Base-by-base conservation (phyloP, 2,329 filamentous ascomycete genomes). In the Myriangium duriaei region DNA sequence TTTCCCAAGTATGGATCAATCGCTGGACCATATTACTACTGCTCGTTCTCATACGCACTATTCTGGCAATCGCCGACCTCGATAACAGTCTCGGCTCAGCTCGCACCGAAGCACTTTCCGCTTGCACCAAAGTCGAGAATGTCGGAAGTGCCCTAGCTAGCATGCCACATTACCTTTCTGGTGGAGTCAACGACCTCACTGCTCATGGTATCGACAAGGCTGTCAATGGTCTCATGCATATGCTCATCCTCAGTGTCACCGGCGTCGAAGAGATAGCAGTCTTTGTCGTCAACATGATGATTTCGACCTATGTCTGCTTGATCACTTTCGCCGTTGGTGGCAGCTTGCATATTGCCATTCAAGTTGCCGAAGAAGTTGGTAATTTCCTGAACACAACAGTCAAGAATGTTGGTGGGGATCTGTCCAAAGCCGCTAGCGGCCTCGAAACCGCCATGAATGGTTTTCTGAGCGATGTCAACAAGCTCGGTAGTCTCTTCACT, bases 1-100 rank as follows among this genome's bases (percentile, higher is more conserved):
- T 96, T 51, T 96, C 91, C 37, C 91, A 98, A 67, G 72, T 92
- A 59, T 95, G 88, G 86, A 78, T 98, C 65, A 96, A 98, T 67
- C 76, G 83, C 60, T 98, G 91, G 91, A 96, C 91, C 28, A 69
- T 96, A 43, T 71, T 98, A 33, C 69, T 96, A 33, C 60, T 94
- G 42, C 76, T 98, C 38, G 79, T 96, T 40, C 76, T 98, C 37
- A 74, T 81, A 45, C 76, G 87, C 41, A 73, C 88, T 43, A 64
- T 98, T 37, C 67, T 96, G 42, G 76, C 87, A 26, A 73, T 88
- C 39, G 69, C 71, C 39, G 72, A 72, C 49, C 72, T 95, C 45
- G 70, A 86, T 54, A 68, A 75, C 49, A 77, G 87, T 54, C 73
- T 96, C 46, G 74, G 62, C 38, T 76, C 77, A 40, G 88, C 91